Evolutionary conservation across 768 basidiomycete species (phyloP).

Genomic region (Mycena chlorophos): DNA sequence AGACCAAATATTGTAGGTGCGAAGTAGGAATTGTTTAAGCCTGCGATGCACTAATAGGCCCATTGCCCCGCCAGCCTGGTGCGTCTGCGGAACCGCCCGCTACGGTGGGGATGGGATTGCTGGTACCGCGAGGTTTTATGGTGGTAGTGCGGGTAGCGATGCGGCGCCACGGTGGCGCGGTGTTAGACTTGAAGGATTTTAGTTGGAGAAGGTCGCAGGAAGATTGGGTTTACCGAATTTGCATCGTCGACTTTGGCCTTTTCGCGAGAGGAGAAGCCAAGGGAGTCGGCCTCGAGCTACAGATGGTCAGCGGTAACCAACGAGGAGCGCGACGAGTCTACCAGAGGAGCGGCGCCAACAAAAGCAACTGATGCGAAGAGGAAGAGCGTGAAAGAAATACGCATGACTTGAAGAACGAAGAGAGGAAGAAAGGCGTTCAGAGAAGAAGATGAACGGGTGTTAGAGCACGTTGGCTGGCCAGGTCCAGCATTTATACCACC

Average conservation of each 20-base stretch:
- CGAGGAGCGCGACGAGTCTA: neutral
- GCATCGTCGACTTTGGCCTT: too few species aligned
- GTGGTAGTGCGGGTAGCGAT: neutral
- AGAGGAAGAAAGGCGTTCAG: too few species aligned
- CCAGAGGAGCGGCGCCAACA: neutral
- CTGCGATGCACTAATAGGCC: too few species aligned
- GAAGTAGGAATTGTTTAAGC: too few species aligned
- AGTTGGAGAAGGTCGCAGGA: too few species aligned
- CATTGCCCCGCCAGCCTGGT: neutral
- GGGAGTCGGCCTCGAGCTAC: too few species aligned
- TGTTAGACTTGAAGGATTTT: too few species aligned
- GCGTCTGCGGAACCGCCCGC: neutral
- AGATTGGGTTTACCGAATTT: too few species aligned
- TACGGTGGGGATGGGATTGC: neutral
- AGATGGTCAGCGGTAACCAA: too few species aligned
- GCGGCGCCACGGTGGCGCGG: neutral
- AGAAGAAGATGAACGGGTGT: neutral
- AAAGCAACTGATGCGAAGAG: slow-evolving; percentile 20
- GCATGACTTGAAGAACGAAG: slow-evolving; percentile 3
- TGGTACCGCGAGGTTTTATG: neutral
- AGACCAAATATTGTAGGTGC: neutral
- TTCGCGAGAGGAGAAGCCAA: too few species aligned
- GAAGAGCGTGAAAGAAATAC: slow-evolving; percentile 5
- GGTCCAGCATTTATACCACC: neutral
- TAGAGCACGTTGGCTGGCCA: neutral